Base-by-base conservation (phyloP, 805 yeast species). In the Zygosaccharomyces siamensis region DNA sequence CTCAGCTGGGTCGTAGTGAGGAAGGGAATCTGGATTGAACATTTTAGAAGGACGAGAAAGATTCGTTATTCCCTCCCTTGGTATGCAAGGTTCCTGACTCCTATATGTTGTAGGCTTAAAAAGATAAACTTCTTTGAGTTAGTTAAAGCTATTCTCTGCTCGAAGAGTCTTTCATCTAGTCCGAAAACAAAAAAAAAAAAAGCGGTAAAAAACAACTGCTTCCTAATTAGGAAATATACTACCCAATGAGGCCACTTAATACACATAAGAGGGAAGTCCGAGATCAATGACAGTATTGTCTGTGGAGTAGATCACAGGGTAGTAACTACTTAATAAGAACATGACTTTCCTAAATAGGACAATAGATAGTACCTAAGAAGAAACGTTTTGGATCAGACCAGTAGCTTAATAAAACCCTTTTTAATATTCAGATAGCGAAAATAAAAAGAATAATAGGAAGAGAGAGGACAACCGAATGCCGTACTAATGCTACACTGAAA, bases 1-100 rank as follows among this genome's bases (percentile, higher is more conserved):
- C 2, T 53, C 52, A 1, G 56, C 52, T 0, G 89, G 89, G 55
- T 85, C 71, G 55, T 72, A 67, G 64, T 81, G 86, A 0, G 93
- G 90, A 26, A 83, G 66, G 1, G 68, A 52, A 41, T 75, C 75
- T 5, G 84, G 81, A 54, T 75, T 66, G 54, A 70, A 62, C 56
- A 58, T 57, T 24, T 42, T 24, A 2, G 39, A 21, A 32, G 20
- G 18, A 21, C 10, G 18, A 16, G 21, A 42, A 32, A n/a, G 10
- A 12, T n/a, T 16, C 11, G 14, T 16, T 26, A 24, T 14, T 28
- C 16, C 11, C 32, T 39, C 16, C 18, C 30, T 21, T 24, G 20
- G n/a, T 12, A 39, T 8, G 10, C 42, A 39, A 12, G 30, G 31
- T 24, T 16, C 30, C 18, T 18, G 42, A 39, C 28, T 26, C 28